Base-by-base conservation (phyloP, 2,329 filamentous ascomycete genomes). In the Gliomastix tumulicola region DNA sequence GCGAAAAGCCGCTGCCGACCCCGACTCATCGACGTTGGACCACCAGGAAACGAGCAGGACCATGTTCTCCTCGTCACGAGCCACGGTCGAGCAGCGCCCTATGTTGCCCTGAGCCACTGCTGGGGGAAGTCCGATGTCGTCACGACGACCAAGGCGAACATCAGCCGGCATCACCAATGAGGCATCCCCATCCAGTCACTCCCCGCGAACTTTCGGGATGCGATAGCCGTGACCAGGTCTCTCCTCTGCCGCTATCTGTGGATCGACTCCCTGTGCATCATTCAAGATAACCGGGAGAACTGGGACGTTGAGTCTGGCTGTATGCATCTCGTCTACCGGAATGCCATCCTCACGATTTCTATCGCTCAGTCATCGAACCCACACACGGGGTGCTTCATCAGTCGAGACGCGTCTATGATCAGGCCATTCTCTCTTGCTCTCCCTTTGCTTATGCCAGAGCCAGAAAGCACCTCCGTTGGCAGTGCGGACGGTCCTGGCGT, bases 201-300 rank as follows among this genome's bases (percentile, higher is more conserved):
- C 15, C 21, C 34, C 6, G 19, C 34, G n/a, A 36, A 21, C n/a
- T 10, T 36, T 30, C 34, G 19, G 15, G 34, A 36, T 28, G 34
- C 34, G 16, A 16, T 36, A 11, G 25, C 23, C 8, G 25, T 30
- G 17, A 17, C 34, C 5, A 45, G 5, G 32, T 49, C 3, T 49
- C 56, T 6, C 64, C 66, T 21, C 68, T 59, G 44, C 69, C 67
- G 20, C 69, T 39, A 39, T 22, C 25, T 49, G 42, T 47, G 51
- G 3, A 28, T 48, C 5, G 47, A 51, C 13, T 15, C 15, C 16
- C 28, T 37, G 8, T 37, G 35, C 28, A 37, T 37, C 15, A 16
- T 37, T 7, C 35, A 37, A 22, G 35, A 37, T 23, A 20, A 37
- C 10, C 36, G 5, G 0, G n/a, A 41, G 6, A 51, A 54, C 12